Base-by-base conservation (phyloP, 2,329 filamentous ascomycete species). In the Cercospora janseana region DNA sequence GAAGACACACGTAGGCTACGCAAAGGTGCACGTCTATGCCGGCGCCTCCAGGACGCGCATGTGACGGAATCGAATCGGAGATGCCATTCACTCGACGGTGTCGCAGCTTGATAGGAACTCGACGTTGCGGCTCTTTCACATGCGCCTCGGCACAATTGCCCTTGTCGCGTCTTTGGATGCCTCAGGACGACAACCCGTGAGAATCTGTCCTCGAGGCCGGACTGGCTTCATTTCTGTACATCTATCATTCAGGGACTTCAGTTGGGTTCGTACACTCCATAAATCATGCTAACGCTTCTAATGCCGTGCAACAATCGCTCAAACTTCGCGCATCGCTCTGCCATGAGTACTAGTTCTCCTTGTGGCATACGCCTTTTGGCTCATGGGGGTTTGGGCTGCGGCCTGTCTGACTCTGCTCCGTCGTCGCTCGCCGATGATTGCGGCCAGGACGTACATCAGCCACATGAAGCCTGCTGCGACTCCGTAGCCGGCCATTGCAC, bases 391-490 rank as follows among this genome's bases (percentile, higher is more conserved):
- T 15, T 47, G 44, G 18, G 38, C 42, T 9, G 35, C 37, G 12
- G 42, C 27, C 44, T 46, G 20, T 37, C 42, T 48, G 12, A 47
- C 49, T 32, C 44, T 43, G 12, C 54, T 46, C 23, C 53, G 38
- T n/a, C 46, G 28, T 35, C 40, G 44, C 32, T 60, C 57, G 8
- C 57, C 57, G n/a, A 60, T 34, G 7, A 65, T 38, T 5, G 56
- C 61, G 20, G 59, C 55, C 13, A 55, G 52, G 6, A 73, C 52
- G 59, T 77, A 78, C 3, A 68, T 44, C 6, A 74, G 37, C 38
- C 69, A 76, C 43, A 80, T 68, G 9, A 77, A 45, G 2, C 68
- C 78, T 26, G 76, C 75, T 42, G 78, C 63, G 6, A 79, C 72
- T 2, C 69, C 67, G 55, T 80, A 80, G 0, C 70, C 76, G 54